Percentiles rank a stretch among this genome's conserved stretches.
Evolutionary conservation across 2,329 filamentous ascomycete species (phyloP).

Genomic region (Colletotrichum lini): DNA sequence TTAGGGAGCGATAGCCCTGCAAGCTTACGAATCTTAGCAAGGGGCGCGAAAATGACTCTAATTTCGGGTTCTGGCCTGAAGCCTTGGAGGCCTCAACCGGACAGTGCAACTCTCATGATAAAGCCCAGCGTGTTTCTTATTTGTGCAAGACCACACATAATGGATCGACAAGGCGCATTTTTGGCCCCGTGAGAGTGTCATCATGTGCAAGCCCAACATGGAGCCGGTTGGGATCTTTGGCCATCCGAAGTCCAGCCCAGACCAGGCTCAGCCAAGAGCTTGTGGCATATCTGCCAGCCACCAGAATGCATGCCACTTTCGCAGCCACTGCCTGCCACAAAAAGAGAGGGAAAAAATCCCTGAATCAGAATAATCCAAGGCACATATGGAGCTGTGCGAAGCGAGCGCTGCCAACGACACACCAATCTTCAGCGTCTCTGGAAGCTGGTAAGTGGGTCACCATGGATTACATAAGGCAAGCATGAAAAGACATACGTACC

Average conservation of each 20-base stretch:
- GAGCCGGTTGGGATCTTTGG: neutral
- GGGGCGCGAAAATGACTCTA: slow-evolving; percentile 15
- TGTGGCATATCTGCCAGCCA: slow-evolving; percentile 9
- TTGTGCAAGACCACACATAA: slow-evolving; percentile 15
- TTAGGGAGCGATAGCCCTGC: neutral
- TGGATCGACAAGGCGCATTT: slow-evolving; percentile 4
- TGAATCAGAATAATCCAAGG: slow-evolving; percentile 2
- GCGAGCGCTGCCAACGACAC: neutral
- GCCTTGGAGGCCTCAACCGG: neutral
- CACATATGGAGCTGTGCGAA: neutral
- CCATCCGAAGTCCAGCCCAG: slow-evolving; percentile 11
- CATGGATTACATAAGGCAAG: slow-evolving; percentile 28
- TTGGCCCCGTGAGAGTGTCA: neutral
- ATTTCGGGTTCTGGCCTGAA: slow-evolving; percentile 2
- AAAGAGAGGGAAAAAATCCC: neutral
- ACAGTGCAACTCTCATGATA: slow-evolving; percentile 2
- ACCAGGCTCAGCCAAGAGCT: neutral
- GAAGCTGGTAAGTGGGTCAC: slow-evolving; percentile 12
- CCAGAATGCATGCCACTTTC: neutral
- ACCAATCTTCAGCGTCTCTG: slow-evolving; percentile 34
- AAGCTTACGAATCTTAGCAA: slow-evolving; percentile 12
- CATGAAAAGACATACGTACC: slow-evolving; percentile 28
- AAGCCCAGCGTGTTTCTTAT: neutral
- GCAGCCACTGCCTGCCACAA: neutral
- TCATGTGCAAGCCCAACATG: neutral